A percentile compares a stretch with the other conserved stretches of the same genome.
Evolutionary conservation across 192 early-diverging fungal genomes (phyloP).

Genomic region (Endogone sp.): DNA sequence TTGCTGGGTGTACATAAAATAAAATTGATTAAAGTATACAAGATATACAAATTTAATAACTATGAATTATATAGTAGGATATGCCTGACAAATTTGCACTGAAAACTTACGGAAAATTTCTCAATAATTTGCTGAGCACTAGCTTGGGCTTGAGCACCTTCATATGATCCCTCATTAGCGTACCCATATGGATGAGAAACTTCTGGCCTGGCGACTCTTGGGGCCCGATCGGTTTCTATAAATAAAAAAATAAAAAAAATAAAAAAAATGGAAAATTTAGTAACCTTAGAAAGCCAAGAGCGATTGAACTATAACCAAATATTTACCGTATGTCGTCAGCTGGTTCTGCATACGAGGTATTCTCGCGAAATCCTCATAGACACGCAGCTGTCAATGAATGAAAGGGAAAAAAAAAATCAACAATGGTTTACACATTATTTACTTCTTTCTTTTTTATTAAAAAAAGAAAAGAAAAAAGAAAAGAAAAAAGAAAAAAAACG

Average conservation of each 20-base stretch:
- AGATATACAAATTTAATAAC: not conserved
- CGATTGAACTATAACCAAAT: too few relatives aligned
- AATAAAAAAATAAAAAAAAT: not conserved
- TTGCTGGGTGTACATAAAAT: constrained; percentile 20
- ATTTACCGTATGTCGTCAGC: not conserved
- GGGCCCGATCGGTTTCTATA: not conserved
- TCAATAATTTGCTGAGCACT: constrained; percentile 12
- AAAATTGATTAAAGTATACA: too few relatives aligned
- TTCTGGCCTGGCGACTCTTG: not conserved
- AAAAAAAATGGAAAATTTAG: not conserved
- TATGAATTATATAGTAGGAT: not conserved
- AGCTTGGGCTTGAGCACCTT: not conserved
- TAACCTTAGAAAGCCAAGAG: too few relatives aligned
- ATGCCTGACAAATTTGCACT: not conserved
- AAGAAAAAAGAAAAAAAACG: not conserved
- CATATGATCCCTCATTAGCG: not conserved
- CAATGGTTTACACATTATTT: too few relatives aligned
- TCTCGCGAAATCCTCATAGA: constrained; percentile 79
- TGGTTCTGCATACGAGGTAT: not conserved
- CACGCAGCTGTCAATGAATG: constrained; percentile 48
- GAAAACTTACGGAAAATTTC: not conserved
- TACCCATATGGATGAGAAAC: not conserved
- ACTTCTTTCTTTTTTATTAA: too few relatives aligned
- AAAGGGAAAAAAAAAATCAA: not conserved
- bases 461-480: not conserved